Base-by-base conservation (phyloP, 352 stramenopile genomes). In the Phytophthora foliorum region DNA sequence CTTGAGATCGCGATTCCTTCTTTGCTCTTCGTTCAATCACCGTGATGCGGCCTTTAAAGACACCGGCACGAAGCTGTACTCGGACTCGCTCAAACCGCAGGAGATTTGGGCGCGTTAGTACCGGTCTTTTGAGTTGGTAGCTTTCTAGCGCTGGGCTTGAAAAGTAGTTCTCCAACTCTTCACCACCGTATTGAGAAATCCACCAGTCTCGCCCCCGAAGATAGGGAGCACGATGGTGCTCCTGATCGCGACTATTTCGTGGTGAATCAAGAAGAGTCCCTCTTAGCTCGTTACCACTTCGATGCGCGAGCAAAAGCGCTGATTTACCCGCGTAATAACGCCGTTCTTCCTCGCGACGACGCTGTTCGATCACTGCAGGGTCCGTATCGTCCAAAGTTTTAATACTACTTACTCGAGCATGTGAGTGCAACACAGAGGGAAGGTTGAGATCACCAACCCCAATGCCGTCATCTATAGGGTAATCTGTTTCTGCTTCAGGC, bases 131-230 rank as follows among this genome's bases (percentile, higher is more conserved):
- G 1, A 97, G 73, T 1, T 77, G 67, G 46, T 97, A 97, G 8
- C 78, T 89, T 58, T 97, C 90, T 6, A 97, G 77, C 1, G 90
- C 88, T 49, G 80, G 86, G 2, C 58, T 75, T 38, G 88, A 72
- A 9, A 97, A 75, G 45, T 82, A 96, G 1, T 88, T 72, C 49
- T 97, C 90, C 4, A 97, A 81, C 56, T 96, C 88, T 72, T 95
- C 84, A 0, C 89, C 89, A 2, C 77, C 75, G 22, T 80, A 68
- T 25, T 93, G 63, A 14, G 60, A 75, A 51, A 93, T 89, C 87
- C 87, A 94, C 87, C 87, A 94, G 50, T 92, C 87, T 19, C 87
- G 72, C 0, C 85, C 87, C 16, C 66, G 46, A 11, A 89, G 69
- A 46, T 93, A 94, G 3, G 87, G 72, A 0, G 63, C 65, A 9